Evolutionary conservation across 768 basidiomycete species (phyloP).

Genomic region (Kwoniella bestiolae): DNA sequence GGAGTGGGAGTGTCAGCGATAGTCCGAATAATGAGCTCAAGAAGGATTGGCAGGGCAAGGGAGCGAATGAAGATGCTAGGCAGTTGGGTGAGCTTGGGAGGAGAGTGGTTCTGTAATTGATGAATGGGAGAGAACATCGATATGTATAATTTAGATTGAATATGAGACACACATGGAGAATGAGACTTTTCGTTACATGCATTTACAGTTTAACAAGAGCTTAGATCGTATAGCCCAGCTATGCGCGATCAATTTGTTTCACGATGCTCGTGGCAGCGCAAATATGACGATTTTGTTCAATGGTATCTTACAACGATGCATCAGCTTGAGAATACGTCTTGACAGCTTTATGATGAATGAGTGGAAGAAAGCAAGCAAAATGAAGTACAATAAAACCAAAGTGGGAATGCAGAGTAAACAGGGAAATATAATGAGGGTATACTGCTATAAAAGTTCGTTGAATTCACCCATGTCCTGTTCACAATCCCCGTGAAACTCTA

Average conservation of each 20-base stretch:
- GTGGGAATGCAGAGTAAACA: neutral
- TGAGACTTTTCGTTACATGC: too few species aligned
- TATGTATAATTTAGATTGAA: too few species aligned
- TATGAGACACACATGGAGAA: too few species aligned
- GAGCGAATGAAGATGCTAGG: slow-evolving; percentile 27
- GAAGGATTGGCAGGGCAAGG: slow-evolving; percentile 14
- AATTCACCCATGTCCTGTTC: too few species aligned
- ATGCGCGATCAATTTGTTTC: too few species aligned
- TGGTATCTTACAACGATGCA: neutral
- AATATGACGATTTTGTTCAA: too few species aligned
- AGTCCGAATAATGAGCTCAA: slow-evolving; percentile 21
- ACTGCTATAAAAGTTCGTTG: neutral
- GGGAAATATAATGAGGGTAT: neutral
- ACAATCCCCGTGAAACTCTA: slow-evolving; percentile 20
- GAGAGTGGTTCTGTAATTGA: slow-evolving; percentile 22
- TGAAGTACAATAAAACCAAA: neutral
- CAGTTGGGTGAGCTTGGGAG: slow-evolving; percentile 37
- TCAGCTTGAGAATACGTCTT: too few species aligned
- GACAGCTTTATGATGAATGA: neutral
- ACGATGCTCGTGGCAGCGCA: too few species aligned
- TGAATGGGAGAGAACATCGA: too few species aligned
- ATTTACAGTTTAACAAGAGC: too few species aligned
- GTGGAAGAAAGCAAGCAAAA: neutral
- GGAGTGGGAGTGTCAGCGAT: neutral
- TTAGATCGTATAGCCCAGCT: too few species aligned